These are phyloP conservation scores for Ascocoryne sarcoides DNA, from an alignment of 2,329 filamentous ascomycete species.

Conservation along the genomic window DNA sequence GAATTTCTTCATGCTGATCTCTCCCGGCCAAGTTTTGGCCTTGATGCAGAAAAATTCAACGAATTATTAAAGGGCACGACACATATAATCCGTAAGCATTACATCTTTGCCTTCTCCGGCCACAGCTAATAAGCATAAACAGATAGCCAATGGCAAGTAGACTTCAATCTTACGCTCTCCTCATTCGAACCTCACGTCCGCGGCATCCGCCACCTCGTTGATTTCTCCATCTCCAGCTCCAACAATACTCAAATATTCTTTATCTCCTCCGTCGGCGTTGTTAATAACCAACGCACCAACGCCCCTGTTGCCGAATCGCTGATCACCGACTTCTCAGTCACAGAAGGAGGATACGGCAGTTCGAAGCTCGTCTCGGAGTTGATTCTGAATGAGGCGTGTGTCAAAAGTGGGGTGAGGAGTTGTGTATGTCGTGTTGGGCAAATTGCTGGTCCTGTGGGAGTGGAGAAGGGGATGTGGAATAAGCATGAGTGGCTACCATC, in stretches of 20 bases:
- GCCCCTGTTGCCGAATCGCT: neutral
- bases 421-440: constrained; percentile 5
- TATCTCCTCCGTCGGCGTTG: constrained; percentile 11
- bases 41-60: constrained; percentile 22
- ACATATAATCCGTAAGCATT: constrained; percentile 2
- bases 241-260: constrained; percentile 18
- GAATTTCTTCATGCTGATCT: constrained; percentile 42
- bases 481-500: constrained; percentile 5
- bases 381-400: neutral
- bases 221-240: constrained; percentile 9
- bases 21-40: constrained; percentile 38
- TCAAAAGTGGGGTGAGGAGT: neutral
- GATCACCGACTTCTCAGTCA: neutral
- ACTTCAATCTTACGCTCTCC: constrained; percentile 18
- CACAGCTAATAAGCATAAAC: neutral
- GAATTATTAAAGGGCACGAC: constrained; percentile 10
- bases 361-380: constrained; percentile 3
- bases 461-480: constrained; percentile 2
- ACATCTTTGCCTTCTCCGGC: neutral
- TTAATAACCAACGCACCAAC: neutral
- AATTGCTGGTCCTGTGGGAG: constrained; percentile 2
- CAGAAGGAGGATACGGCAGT: constrained; percentile 1
- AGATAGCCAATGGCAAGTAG: neutral
- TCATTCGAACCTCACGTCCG: constrained; percentile 32
- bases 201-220: constrained; percentile 33